phyloP scores from a whole-genome alignment of 495 filamentous ascomycete genomes.

The Cercophora scortea region DNA sequence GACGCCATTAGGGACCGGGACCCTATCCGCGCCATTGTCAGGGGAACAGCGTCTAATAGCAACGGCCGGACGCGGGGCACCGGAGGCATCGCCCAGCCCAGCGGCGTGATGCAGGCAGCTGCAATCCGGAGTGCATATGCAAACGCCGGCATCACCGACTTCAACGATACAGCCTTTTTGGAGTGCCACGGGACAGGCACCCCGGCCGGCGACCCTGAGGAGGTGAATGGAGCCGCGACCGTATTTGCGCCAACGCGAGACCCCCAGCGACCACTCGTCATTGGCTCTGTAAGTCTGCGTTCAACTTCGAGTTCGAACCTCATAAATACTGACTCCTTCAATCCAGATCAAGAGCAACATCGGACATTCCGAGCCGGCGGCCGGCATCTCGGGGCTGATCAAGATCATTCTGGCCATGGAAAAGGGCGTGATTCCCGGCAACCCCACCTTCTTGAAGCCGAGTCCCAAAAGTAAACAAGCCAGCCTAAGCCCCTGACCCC shows the following conservation, averaged over 20 bases:
- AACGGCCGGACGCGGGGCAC: slow-evolving; percentile 34
- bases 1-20: slow-evolving; percentile 40
- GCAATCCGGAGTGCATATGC: slow-evolving; percentile 39
- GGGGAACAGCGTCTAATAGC: slow-evolving; percentile 38
- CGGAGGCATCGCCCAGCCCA: slow-evolving; percentile 42
- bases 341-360: neutral
- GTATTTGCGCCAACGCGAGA: slow-evolving; percentile 12
- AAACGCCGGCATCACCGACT: slow-evolving; percentile 7
- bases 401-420: neutral
- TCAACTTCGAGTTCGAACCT: no score
- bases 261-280: neutral
- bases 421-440: slow-evolving; percentile 33
- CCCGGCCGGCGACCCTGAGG: slow-evolving; percentile 38
- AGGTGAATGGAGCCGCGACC: slow-evolving; percentile 22
- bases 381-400: neutral
- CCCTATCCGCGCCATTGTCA: slow-evolving; percentile 49
- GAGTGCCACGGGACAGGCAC: slow-evolving; percentile 46
- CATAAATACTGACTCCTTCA: neutral
- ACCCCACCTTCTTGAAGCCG: slow-evolving; percentile 20
- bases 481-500: no score
- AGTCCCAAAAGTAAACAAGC: slow-evolving; percentile 2
- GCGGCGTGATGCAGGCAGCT: slow-evolving; percentile 36
- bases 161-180: slow-evolving; percentile 26
- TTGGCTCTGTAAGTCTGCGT: neutral
- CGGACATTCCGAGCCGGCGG: slow-evolving; percentile 1